Evolutionary conservation across 2,329 filamentous ascomycete species (phyloP), one percentile per base, ranked within the genome.

Genomic region (Mycocentrospora acerina): DNA sequence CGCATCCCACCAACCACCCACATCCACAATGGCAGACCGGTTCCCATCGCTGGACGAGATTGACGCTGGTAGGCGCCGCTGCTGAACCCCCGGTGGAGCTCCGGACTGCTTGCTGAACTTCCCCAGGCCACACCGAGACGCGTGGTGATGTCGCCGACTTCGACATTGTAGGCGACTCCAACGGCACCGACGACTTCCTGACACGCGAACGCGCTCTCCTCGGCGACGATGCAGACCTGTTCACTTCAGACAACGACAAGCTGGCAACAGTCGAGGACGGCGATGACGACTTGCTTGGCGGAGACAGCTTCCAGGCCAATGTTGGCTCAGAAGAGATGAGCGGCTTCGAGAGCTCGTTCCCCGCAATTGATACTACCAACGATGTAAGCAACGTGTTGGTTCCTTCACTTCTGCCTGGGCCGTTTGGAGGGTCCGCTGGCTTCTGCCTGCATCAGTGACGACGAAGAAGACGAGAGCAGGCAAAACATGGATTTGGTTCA

Each of bases 141-240:
- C 64, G 78, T 76, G 70, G 76, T 74, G 60, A 71, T 38, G 59
- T 65, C 33, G 39, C 49, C 42, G 60, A 62, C 44, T 68, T 74
- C 42, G 68, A 75, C 44, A 68, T 71, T 39, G 69, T 81, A 25
- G 74, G 77, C 47, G 77, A 74, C 46, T 73, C 78, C 8, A 75
- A 80, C 19, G 83, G 84, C 22, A 76, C 80, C 47, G 83, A 88
- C 61, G 89, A 95, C 70, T 97, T 98, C 68, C 81, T 97, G 32
- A 83, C 88, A 48, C 88, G 91, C 55, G 93, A 98, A 74, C 88
- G 90, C 63, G 93, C 90, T 46, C 71, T 85, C 13, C 82, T 98
- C 7, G 93, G 93, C 52, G 93, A 95, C 49, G 93, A 97, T 68
- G 93, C 93, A 44, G 81, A 90, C 58, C 87, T 90, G 73, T 98